Evolutionary conservation across 164 flowering plant species (phyloP).

Genomic region (Sextonia rubra): DNA sequence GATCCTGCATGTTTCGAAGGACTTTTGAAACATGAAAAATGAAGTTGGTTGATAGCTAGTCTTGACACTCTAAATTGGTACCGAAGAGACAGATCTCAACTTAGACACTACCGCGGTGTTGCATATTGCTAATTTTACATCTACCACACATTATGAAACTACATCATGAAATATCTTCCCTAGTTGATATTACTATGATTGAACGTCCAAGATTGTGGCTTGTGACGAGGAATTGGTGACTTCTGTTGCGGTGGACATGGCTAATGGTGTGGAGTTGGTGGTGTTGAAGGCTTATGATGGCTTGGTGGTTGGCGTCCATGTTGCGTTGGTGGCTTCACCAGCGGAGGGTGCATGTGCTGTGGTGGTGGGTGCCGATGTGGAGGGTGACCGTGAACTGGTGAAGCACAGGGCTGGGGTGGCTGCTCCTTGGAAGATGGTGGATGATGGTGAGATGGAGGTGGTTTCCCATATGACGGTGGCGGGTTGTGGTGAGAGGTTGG

Average conservation of each 20-base stretch:
- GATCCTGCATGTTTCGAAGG: too few species aligned
- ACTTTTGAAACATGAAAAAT: too few species aligned
- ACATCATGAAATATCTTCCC: not conserved
- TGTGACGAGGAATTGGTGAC: not conserved
- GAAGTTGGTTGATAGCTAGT: too few species aligned
- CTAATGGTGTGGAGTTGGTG: not conserved
- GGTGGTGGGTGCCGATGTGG: slow-evolving; percentile 9
- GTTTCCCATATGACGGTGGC: not conserved
- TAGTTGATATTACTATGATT: not conserved
- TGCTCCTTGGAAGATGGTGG: not conserved
- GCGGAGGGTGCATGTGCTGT: not conserved
- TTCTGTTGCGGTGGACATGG: not conserved
- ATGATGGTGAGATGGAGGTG: slow-evolving; percentile 5
- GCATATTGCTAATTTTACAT: not conserved
- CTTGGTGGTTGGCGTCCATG: slow-evolving; percentile 2
- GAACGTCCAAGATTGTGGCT: not conserved
- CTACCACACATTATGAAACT: not conserved
- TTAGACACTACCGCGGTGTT: too few species aligned
- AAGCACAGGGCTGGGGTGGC: slow-evolving; percentile 1
- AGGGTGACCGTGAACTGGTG: not conserved
- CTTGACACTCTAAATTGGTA: not conserved
- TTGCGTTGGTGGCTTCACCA: not conserved
- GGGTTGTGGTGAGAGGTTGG: slow-evolving; percentile 6
- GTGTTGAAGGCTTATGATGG: not conserved
- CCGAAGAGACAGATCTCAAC: not conserved